These are phyloP conservation scores for Pythium sp. DNA, from an alignment of 352 stramenopile species.

Conservation along the genomic window DNA sequence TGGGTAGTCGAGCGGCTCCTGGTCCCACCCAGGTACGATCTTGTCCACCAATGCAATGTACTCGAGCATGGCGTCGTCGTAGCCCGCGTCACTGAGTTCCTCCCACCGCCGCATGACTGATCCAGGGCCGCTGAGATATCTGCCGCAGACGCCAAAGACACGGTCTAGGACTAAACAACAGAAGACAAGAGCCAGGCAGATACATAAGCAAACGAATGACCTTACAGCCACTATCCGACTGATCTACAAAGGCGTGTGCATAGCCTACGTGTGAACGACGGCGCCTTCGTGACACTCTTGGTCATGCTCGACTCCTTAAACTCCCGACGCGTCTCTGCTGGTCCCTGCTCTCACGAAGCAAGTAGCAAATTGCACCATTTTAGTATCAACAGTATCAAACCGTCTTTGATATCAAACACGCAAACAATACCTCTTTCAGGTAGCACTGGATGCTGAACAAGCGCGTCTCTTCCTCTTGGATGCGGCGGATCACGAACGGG, in stretches of 20 bases:
- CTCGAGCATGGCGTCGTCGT: constrained; percentile 48
- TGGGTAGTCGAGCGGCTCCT: constrained; percentile 40
- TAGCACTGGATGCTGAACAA: constrained; percentile 75
- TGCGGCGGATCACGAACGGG: constrained; percentile 49
- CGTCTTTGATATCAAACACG: background rate
- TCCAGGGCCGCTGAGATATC: constrained; percentile 37
- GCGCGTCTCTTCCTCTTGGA: constrained; percentile 50
- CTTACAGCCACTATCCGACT: too few species aligned
- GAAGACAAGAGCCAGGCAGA: background rate
- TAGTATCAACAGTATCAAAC: background rate
- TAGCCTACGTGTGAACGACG: constrained; percentile 18
- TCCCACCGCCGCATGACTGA: constrained; percentile 73
- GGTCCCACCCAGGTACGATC: constrained; percentile 66
- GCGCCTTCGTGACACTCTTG: constrained; percentile 13
- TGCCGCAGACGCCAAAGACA: constrained; percentile 51
- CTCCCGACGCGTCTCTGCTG: constrained; percentile 44
- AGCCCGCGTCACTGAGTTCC: constrained; percentile 35
- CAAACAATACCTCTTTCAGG: constrained; percentile 52
- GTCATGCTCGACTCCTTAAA: constrained; percentile 37
- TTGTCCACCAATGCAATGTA: constrained; percentile 59
- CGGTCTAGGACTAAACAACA: constrained; percentile 22
- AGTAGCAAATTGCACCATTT: background rate
- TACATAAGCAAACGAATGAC: background rate
- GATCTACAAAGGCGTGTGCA: background rate
- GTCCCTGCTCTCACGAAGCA: constrained; percentile 28